Conservation (phyloP, 1,139 yeast genomes). For the Zygosaccharomyces pseudobailii region DNA sequence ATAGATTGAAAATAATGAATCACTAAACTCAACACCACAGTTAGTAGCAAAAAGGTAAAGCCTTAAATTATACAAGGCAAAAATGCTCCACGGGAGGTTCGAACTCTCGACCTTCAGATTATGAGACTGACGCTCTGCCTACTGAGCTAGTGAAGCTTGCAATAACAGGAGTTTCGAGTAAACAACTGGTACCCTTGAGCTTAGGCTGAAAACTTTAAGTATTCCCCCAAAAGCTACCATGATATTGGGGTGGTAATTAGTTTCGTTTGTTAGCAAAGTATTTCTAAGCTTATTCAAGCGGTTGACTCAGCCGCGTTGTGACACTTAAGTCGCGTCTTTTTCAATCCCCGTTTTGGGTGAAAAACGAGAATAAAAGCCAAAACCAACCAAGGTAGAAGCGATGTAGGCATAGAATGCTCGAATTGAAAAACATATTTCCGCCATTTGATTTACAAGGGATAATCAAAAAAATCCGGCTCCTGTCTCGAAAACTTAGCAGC, state of each 20-base stretch:
- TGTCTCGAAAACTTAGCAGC: background rate
- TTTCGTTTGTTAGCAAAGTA: too few relatives aligned
- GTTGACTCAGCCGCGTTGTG: background rate
- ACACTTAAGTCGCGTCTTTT: background rate
- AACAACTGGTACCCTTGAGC: background rate
- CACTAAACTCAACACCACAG: too few relatives aligned
- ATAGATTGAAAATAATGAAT: too few relatives aligned
- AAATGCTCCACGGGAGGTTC: conserved; percentile 54
- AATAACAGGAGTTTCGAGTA: background rate
- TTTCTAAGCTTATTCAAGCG: too few relatives aligned
- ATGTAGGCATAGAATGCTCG: too few relatives aligned
- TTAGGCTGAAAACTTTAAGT: background rate
- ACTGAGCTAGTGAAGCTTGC: conserved; percentile 42
- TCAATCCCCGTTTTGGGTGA: background rate
- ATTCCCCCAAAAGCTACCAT: too few relatives aligned
- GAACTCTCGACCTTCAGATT: conserved; percentile 48
- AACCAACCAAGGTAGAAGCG: background rate
- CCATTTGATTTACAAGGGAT: background rate
- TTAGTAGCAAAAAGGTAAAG: too few relatives aligned
- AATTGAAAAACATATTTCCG: background rate
- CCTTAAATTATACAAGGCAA: conserved; percentile 12
- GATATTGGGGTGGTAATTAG: too few relatives aligned
- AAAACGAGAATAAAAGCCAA: background rate
- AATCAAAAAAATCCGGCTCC: background rate
- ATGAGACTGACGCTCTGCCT: conserved; percentile 49